Percentiles rank a stretch among this genome's conserved stretches.
Conservation (phyloP, 768 basidiomycete species). For the Boletus subparvulus region DNA sequence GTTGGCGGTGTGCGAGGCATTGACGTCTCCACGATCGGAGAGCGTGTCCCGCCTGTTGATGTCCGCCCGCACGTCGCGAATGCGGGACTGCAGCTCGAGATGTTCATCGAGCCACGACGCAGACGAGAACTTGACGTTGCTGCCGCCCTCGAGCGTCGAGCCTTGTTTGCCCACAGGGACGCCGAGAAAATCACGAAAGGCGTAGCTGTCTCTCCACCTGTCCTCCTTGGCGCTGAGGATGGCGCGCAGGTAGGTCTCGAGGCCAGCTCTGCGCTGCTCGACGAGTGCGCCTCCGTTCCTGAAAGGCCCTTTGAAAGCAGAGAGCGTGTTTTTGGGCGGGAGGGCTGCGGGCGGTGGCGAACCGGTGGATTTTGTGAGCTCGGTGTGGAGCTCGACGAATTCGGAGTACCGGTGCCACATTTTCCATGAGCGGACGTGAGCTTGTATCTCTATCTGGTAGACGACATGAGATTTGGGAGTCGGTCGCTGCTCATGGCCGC, state of each 20-base stretch:
- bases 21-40: slow-evolving; percentile 69
- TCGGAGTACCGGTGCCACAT: slow-evolving; percentile 95
- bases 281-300: slow-evolving; percentile 55
- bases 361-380: slow-evolving; percentile 77
- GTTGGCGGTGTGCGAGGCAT: slow-evolving; percentile 73
- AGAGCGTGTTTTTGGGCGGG: slow-evolving; percentile 81
- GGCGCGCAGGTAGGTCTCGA: slow-evolving; percentile 84
- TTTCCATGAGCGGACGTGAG: slow-evolving; percentile 88
- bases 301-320: slow-evolving; percentile 58
- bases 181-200: slow-evolving; percentile 86
- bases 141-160: slow-evolving; percentile 22
- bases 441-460: slow-evolving; percentile 81
- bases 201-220: slow-evolving; percentile 75
- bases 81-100: slow-evolving; percentile 66
- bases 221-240: slow-evolving; percentile 82
- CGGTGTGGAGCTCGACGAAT: slow-evolving; percentile 83
- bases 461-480: slow-evolving; percentile 77
- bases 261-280: slow-evolving; percentile 72
- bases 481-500: slow-evolving; percentile 63
- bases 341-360: slow-evolving; percentile 76
- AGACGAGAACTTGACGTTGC: slow-evolving; percentile 58
- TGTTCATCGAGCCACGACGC: slow-evolving; percentile 92
- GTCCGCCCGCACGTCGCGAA: slow-evolving; percentile 81
- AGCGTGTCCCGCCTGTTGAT: slow-evolving; percentile 88
- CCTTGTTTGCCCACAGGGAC: slow-evolving; percentile 66